Base-by-base conservation (phyloP, 345 rosid genomes). In the Adansonia digitata region DNA sequence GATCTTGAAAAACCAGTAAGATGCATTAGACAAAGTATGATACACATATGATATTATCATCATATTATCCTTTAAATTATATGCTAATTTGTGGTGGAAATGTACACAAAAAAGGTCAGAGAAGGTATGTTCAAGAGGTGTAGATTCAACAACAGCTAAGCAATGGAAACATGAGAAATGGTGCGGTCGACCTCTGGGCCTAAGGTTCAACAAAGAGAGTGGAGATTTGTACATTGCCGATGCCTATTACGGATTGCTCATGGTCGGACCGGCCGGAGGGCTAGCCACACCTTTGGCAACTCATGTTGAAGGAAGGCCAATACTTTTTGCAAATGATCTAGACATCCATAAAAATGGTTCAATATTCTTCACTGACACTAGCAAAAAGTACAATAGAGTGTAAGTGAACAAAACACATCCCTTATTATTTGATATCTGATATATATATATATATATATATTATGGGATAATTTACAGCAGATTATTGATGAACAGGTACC, bases 241-340 rank as follows among this genome's bases (percentile, higher is more conserved):
- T 74, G 97, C 99, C 24, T 89, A 96, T 74, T 87, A 88, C 75
- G 99, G 99, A 69, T 86, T 96, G 34, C 82, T 96, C 13, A 79
- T 84, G 20, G 97, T 93, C 52, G 99, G 99, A 42, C 84, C 94
- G 7, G 80, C 85, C 79, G 99, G 99, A 69, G 99, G 98, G 18
- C 72, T 85, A 4, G 99, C 98, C 6, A 85, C 84, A 59, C 85
- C 97, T 59, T 74, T 95, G 72, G 90, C 94, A 35, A 91, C 91
- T n/a, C 91, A 89, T 69, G 93, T 81, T 5, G 84, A 73, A 26
- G 96, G 91, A 9, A 80, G 82, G 7, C 87, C 84, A 2, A 93
- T 93, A 37, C 96, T 91, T 69, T 95, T 95, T 79, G 99, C 99
- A 10, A 95, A 93, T 73, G 99, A 95, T 48, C 92, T 93, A 5